Conservation (phyloP, 2,329 filamentous ascomycete species). For the Xylariaceae sp. region DNA sequence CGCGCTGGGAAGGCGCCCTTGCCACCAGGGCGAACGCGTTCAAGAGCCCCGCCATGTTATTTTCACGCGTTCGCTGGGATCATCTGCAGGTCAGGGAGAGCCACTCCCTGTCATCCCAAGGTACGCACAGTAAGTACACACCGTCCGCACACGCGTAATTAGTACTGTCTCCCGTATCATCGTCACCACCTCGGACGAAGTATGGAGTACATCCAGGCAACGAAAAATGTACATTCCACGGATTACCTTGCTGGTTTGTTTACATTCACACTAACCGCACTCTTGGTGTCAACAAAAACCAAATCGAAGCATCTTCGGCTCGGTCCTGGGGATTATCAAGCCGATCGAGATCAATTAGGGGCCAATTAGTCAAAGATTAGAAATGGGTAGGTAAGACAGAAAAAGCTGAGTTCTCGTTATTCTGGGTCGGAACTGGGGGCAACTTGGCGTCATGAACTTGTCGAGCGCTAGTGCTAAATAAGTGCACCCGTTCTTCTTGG, state of each 20-base stretch:
- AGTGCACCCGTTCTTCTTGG: too few relatives aligned
- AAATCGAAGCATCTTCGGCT: background rate
- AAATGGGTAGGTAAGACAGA: background rate
- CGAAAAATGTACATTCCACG: too few relatives aligned
- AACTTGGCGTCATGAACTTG: background rate
- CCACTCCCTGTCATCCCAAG: conserved; percentile 7
- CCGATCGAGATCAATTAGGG: background rate
- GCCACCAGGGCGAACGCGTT: conserved; percentile 12
- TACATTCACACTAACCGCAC: too few relatives aligned
- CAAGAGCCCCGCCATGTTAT: conserved; percentile 23
- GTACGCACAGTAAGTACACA: background rate
- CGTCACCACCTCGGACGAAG: too few relatives aligned
- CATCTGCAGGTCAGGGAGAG: background rate
- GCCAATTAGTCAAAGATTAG: background rate
- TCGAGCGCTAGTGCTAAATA: background rate
- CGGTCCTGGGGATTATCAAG: background rate
- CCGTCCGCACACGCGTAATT: too few relatives aligned
- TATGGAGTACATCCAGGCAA: too few relatives aligned
- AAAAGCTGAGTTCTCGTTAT: too few relatives aligned
- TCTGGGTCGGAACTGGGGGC: too few relatives aligned
- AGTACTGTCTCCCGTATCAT: too few relatives aligned
- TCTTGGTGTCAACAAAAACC: conserved; percentile 1
- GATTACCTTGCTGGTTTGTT: too few relatives aligned
- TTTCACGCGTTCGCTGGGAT: conserved; percentile 23
- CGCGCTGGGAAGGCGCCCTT: conserved; percentile 17